Conservation (phyloP, 441 rosid genomes). For the Gossypium laxum region DNA sequence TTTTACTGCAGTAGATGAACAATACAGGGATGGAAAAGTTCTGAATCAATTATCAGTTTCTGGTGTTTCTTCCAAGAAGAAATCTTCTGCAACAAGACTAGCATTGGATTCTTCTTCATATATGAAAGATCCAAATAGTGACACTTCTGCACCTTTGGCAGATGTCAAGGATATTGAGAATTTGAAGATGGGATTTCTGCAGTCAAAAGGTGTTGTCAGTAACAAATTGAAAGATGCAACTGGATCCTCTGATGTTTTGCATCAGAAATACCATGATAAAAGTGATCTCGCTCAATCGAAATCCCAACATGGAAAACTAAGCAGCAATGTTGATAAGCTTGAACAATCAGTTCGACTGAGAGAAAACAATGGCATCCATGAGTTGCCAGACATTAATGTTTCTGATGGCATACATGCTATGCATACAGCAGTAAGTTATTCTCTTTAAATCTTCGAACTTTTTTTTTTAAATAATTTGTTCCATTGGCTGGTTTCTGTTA, state of each 20-base stretch:
- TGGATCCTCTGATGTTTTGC: slow-evolving; percentile 36
- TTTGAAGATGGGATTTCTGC: slow-evolving; percentile 35
- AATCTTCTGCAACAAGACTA: slow-evolving; percentile 39
- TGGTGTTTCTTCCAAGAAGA: slow-evolving; percentile 46
- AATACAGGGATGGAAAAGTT: slow-evolving; percentile 28
- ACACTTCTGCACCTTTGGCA: slow-evolving; percentile 28
- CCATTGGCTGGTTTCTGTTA: background rate
- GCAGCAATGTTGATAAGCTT: slow-evolving; percentile 25
- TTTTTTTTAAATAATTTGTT: background rate
- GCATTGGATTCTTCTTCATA: slow-evolving; percentile 32
- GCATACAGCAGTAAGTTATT: slow-evolving; percentile 49
- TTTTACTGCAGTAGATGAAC: slow-evolving; percentile 27
- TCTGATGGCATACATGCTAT: slow-evolving; percentile 39
- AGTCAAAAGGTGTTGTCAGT: slow-evolving; percentile 29
- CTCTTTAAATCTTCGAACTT: background rate
- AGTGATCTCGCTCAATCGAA: slow-evolving; percentile 36
- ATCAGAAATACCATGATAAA: slow-evolving; percentile 47
- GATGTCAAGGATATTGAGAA: slow-evolving; percentile 42
- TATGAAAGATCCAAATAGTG: slow-evolving; percentile 38
- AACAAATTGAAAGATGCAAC: slow-evolving; percentile 48
- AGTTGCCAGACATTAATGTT: slow-evolving; percentile 33
- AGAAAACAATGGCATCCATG: slow-evolving; percentile 47
- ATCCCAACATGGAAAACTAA: slow-evolving; percentile 39
- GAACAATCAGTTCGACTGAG: slow-evolving; percentile 34
- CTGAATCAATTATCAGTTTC: slow-evolving; percentile 37